Evolutionary conservation across 2,329 filamentous ascomycete species (phyloP).

Genomic region (Trichocomaceae sp.): DNA sequence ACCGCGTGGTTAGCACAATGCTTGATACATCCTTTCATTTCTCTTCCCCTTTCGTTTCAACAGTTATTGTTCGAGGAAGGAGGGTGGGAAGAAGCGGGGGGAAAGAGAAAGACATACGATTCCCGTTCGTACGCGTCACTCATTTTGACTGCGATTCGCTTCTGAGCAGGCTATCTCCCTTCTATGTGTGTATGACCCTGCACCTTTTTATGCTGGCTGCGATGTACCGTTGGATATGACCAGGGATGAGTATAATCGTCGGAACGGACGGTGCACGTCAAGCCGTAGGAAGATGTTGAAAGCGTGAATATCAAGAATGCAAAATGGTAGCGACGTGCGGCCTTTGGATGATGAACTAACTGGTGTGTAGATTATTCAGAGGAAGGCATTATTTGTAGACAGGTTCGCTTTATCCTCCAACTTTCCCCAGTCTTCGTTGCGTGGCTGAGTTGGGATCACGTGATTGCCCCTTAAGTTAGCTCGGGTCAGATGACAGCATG

Average conservation of each 20-base stretch:
- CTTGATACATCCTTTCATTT: constrained; percentile 9
- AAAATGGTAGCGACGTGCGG: background rate
- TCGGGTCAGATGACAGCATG: constrained; percentile 6
- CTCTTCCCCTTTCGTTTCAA: background rate
- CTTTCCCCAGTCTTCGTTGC: background rate
- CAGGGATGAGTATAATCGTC: too few relatives aligned
- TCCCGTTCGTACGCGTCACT: constrained; percentile 73
- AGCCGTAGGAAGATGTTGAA: too few relatives aligned
- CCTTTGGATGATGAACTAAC: background rate
- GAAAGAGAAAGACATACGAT: constrained; percentile 42
- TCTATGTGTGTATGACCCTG: background rate
- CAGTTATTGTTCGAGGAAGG: too few relatives aligned
- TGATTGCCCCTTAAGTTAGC: constrained; percentile 5
- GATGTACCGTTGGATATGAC: too few relatives aligned
- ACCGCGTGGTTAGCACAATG: constrained; percentile 1
- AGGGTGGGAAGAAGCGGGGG: too few relatives aligned
- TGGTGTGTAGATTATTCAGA: background rate
- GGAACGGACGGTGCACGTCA: too few relatives aligned
- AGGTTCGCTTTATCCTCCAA: background rate
- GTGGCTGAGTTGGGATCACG: constrained; percentile 9
- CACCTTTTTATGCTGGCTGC: background rate
- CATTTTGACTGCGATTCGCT: constrained; percentile 42
- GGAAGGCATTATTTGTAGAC: too few relatives aligned
- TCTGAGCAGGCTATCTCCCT: background rate
- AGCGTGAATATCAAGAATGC: too few relatives aligned